Evolutionary conservation across 2,329 filamentous ascomycete species (phyloP).

Genomic region (Cladosporium sphaerospermum): DNA sequence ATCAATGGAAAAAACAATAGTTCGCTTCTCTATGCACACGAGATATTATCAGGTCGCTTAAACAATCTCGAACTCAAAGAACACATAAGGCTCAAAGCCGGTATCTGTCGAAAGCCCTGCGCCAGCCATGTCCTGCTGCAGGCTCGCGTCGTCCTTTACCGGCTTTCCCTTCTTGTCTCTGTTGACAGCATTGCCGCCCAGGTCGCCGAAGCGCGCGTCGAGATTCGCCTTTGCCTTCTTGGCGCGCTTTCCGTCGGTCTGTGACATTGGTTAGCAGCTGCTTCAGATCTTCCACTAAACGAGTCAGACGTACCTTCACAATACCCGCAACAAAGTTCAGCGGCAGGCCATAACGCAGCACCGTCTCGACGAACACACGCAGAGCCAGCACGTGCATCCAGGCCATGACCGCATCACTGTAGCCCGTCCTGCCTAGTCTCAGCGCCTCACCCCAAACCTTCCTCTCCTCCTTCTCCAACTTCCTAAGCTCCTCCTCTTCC

Average conservation of each 20-base stretch:
- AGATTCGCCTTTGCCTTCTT: conserved; percentile 64
- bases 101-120: conserved; percentile 63
- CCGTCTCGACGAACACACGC: conserved; percentile 93
- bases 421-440: conserved; percentile 80
- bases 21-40: conserved; percentile 2
- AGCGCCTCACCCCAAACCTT: conserved; percentile 91
- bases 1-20: no score
- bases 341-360: conserved; percentile 90
- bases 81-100: conserved; percentile 95
- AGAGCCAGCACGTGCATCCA: conserved; percentile 90
- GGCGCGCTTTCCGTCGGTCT: conserved; percentile 77
- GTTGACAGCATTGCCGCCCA: conserved; percentile 90
- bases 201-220: conserved; percentile 80
- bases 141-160: conserved; percentile 76
- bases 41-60: conserved; percentile 23
- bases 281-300: not conserved
- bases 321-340: conserved; percentile 81
- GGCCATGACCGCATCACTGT: conserved; percentile 92
- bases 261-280: conserved; percentile 13
- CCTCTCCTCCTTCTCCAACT: conserved; percentile 74
- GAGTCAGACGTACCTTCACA: conserved; percentile 60
- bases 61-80: conserved; percentile 84
- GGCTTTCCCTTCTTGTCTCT: conserved; percentile 89
- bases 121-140: conserved; percentile 77
- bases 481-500: conserved; percentile 79